phyloP scores from a whole-genome alignment of 208 protist genomes.

The Trypanosoma caninum region DNA sequence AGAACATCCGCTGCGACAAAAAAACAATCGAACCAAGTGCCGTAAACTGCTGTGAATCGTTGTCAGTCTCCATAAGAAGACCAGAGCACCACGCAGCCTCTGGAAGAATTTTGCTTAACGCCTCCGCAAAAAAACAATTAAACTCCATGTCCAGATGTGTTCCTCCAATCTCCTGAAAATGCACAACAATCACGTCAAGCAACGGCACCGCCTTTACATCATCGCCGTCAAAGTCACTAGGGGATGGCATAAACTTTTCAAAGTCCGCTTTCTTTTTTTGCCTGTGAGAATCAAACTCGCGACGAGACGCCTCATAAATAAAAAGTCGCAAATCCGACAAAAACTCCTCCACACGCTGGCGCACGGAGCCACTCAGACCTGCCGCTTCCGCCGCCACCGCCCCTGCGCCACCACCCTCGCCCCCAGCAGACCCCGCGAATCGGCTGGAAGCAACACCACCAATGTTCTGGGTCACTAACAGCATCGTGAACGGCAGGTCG shows the following conservation, averaged over 20 bases:
- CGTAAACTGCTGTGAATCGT: conserved; percentile 43
- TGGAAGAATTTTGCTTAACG: conserved; percentile 42
- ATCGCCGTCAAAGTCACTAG: neutral
- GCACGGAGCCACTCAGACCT: conserved; percentile 12
- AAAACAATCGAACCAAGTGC: conserved; percentile 70
- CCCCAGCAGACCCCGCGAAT: too few relatives aligned
- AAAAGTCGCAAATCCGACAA: conserved; percentile 54
- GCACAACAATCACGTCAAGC: conserved; percentile 78
- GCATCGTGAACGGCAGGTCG: conserved; percentile 41
- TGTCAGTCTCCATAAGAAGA: conserved; percentile 58
- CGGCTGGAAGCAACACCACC: conserved; percentile 50
- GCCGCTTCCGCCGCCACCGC: neutral
- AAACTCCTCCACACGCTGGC: conserved; percentile 33
- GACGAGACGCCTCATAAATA: conserved; percentile 44
- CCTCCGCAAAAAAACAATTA: conserved; percentile 45
- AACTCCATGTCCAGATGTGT: conserved; percentile 53
- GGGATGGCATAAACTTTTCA: neutral
- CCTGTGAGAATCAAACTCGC: conserved; percentile 13
- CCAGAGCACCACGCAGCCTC: conserved; percentile 76
- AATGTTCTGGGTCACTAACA: conserved; percentile 77
- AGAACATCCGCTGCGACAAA: conserved; percentile 65
- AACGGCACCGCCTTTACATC: conserved; percentile 27
- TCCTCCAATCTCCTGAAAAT: conserved; percentile 84
- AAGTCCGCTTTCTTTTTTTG: conserved; percentile 12
- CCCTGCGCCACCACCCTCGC: neutral